Evolutionary conservation across 2,329 filamentous ascomycete species (phyloP), one percentile per base, ranked within the genome.

Genomic region (Aphanocladium album): DNA sequence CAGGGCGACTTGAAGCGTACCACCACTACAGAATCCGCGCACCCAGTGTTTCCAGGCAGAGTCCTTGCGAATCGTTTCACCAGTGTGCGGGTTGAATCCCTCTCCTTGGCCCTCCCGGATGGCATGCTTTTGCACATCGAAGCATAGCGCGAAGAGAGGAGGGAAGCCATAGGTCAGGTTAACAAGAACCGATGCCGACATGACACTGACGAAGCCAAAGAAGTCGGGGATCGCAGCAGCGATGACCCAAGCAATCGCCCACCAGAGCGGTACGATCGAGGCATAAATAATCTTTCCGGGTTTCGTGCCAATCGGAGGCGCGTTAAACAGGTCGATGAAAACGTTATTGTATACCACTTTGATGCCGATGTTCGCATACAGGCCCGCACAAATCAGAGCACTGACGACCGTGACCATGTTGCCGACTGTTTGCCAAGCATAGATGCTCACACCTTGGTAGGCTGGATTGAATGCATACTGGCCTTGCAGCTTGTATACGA

Each of bases 151-250:
- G 47, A 67, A 62, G 8, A 68, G 52, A 8, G 81, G 79, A 0
- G 83, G 82, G 66, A 86, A 80, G 2, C 81, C 84, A 70, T 86
- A 87, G 3, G 80, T 82, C 70, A 86, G 85, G 62, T 83, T 79
- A 57, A 86, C 68, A 60, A 84, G 82, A 65, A 79, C 83, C 2
- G 83, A 69, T 2, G 82, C 82, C 3, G 77, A 79, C 21, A 85
- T 78, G 47, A 86, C 72, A 3, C 75, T 75, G 25, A 75, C 72
- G 47, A 83, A 69, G 50, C 75, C 75, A 9, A 74, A 75, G 61
- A 82, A 77, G 62, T 83, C 76, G 25, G 83, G 83, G 23, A 86
- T 79, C 1, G 79, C 78, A 6, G 80, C 80, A 2, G 77, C 80
- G 54, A 87, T 69, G 25, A 83, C 67, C 64, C 85, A 86, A 2